Base-by-base conservation (phyloP, 2,329 filamentous ascomycete species). In the Talaromyces pinophilus region DNA sequence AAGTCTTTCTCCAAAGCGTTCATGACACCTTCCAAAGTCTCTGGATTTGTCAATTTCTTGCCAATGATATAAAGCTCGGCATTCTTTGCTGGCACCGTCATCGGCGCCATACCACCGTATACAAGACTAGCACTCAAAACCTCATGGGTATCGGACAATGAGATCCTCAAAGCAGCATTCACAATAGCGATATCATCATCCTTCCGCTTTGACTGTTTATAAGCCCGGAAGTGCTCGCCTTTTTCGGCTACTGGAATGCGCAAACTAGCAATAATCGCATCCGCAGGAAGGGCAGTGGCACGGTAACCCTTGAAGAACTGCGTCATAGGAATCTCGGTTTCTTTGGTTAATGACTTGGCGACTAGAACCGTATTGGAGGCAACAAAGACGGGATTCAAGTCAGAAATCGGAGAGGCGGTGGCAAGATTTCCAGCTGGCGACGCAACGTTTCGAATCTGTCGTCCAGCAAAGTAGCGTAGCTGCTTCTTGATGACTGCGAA, bases 161-260 rank as follows among this genome's bases (percentile, higher is more conserved):
- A 87, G 5, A 98, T 84, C 42, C 92, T 87, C 66, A 98, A 79
- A 1, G 94, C 93, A 33, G 91, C 88, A 59, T 96, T 98, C 28
- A 98, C 95, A 72, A 99, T 98, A 1, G 95, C 95, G 75, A 99
- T 98, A 75, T 99, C 95, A 73, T 99, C 95, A 72, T 99, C 95
- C 76, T 98, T 98, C 70, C 95, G 84, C 82, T 99, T 99, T 0
- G 95, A 88, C 77, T 98, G 94, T 79, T 99, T 99, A 80, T 97
- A 98, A 0, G 94, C 90, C 52, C 91, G 87, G 76, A 97, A 90
- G 75, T 89, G 92, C 75, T 98, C 95, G 3, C 91, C 90, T 72
- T 90, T 90, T 63, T 84, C 84, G 0, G 91, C 90, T 2, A 91
- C 81, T 0, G 95, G 95, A 54, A 99, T 92, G n/a, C 90, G 87